phyloP scores from a whole-genome alignment of 2,329 filamentous ascomycete genomes.

The Neocucurbitaria cava region DNA sequence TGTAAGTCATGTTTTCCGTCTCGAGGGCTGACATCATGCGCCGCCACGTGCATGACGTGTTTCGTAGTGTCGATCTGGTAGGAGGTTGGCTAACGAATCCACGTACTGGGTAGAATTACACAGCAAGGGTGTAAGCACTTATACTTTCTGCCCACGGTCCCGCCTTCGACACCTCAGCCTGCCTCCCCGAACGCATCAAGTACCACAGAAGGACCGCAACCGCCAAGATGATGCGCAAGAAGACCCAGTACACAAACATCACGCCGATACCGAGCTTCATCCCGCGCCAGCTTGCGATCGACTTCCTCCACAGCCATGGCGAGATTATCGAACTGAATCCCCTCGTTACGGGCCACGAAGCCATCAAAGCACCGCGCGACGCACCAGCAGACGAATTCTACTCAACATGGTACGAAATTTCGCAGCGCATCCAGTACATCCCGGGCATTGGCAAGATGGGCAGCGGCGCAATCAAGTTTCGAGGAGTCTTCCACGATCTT shows the following conservation, averaged over 20 bases:
- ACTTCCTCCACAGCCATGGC: slow-evolving; percentile 73
- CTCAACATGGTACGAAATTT: slow-evolving; percentile 77
- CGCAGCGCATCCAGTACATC: slow-evolving; percentile 71
- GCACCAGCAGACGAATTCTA: slow-evolving; percentile 74
- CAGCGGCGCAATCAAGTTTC: slow-evolving; percentile 71
- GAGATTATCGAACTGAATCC: slow-evolving; percentile 76
- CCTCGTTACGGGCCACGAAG: slow-evolving; percentile 68
- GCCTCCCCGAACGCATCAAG: not conserved
- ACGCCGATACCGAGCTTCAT: slow-evolving; percentile 75
- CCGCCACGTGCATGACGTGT: slow-evolving; percentile 38
- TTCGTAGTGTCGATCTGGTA: slow-evolving; percentile 15
- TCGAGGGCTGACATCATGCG: slow-evolving; percentile 27
- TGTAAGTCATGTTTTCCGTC: slow-evolving; percentile 8
- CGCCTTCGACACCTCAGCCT: not conserved
- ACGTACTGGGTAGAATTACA: slow-evolving; percentile 4
- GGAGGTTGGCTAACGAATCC: slow-evolving; percentile 14
- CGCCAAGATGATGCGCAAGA: slow-evolving; percentile 58
- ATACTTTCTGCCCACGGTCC: not conserved
- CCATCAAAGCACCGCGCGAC: slow-evolving; percentile 71
- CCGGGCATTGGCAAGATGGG: slow-evolving; percentile 71
- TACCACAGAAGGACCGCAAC: slow-evolving; percentile 1
- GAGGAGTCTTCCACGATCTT: slow-evolving; percentile 75
- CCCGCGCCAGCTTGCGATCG: slow-evolving; percentile 73
- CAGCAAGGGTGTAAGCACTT: slow-evolving; percentile 7
- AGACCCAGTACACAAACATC: slow-evolving; percentile 71